Base-by-base conservation (phyloP, 495 filamentous ascomycete genomes). In the Neurospora discreta region DNA sequence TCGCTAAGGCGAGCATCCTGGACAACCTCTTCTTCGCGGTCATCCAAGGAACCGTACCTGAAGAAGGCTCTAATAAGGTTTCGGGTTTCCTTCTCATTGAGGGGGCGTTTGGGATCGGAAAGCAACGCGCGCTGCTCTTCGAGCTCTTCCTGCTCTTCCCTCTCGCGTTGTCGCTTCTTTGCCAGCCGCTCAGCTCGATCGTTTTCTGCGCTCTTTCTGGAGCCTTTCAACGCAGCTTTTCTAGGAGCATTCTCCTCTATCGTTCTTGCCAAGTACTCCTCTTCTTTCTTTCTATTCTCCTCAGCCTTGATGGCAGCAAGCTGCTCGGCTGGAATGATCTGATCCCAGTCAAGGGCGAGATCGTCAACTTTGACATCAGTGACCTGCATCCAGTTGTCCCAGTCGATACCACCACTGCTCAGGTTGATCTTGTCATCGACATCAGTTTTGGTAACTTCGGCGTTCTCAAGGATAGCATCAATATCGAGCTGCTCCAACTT, bases 401-500 rank as follows among this genome's bases (percentile, higher is more conserved):
- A 95, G 72, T 95, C 92, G 68, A 98, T 91, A 44, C 91, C 93
- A 75, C 94, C 92, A 52, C 85, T 87, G 75, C 84, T 86, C 5
- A 86, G 83, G 44, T 86, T 86, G 79, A 86, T 81, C 75, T 86
- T 84, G 72, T 86, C 84, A 5, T 92, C 89, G 58, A 97, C 90
- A 76, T 97, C 93, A 0, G 94, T 97, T 77, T 96, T 91, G 73
- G 97, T 94, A 74, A 97, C 89, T 82, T 99, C 95, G 33, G 96
- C 95, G 80, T 96, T 96, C 68, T 92, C 94, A 13, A 99, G 89
- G 30, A 99, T 94, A 16, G 93, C 92, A 76, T 99, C 95, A 72
- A 99, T 98, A 77, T 99, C 95, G n/a, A 99, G 89, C 79, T 97
- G 93, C 78, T 99, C 95, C 36, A 99, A 86, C 78, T 95, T 94